These are phyloP conservation scores for Polytrichum formosum DNA, from an alignment of 225 moss, liverwort and hornwort species.

Conservation along the genomic window DNA sequence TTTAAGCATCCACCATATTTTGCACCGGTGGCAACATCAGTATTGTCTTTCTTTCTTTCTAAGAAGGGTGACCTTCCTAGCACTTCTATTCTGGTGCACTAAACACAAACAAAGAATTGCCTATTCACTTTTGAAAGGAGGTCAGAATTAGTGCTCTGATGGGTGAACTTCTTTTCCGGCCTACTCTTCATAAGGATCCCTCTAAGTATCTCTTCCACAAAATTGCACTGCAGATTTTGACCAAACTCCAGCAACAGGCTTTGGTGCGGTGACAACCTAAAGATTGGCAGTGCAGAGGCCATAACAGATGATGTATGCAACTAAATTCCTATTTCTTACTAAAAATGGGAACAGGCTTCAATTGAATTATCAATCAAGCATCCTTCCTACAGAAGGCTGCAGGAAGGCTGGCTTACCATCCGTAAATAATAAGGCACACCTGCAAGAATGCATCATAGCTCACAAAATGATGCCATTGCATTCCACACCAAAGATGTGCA, in stretches of 20 bases:
- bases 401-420: background rate
- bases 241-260: constrained; percentile 40
- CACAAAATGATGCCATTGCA: background rate
- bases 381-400: too few species aligned
- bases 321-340: background rate
- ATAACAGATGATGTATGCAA: background rate
- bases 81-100: background rate
- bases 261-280: constrained; percentile 19
- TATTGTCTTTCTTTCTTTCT: too few species aligned
- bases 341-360: background rate
- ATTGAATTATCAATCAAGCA: background rate
- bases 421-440: background rate
- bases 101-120: background rate
- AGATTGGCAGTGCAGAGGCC: background rate
- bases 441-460: background rate
- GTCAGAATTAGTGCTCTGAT: background rate
- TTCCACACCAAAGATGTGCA: background rate
- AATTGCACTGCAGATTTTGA: constrained; percentile 32
- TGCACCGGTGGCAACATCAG: too few species aligned
- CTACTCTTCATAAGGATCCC: too few species aligned
- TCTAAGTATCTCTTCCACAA: too few species aligned
- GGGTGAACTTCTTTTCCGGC: too few species aligned
- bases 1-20: too few species aligned
- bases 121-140: background rate
- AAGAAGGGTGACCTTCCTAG: background rate